Conservation (phyloP, 2,329 filamentous ascomycete genomes). For the Talaromyces sp. region DNA sequence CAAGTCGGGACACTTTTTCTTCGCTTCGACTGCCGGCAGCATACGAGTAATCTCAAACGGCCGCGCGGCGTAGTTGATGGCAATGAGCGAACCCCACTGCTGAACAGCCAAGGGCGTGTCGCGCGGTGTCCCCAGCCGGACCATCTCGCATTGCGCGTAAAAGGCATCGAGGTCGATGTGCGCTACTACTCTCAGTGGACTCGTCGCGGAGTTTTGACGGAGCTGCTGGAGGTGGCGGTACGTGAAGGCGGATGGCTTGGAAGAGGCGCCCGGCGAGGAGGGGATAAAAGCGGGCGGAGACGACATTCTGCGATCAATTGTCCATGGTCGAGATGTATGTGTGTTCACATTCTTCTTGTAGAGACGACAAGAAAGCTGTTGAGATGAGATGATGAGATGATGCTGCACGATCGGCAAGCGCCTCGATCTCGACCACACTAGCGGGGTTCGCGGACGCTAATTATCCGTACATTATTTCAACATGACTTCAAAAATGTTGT, state of each 20-base stretch:
- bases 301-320: constrained; percentile 38
- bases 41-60: constrained; percentile 74
- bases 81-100: constrained; percentile 93
- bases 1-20: constrained; percentile 78
- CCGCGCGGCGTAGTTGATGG: constrained; percentile 90
- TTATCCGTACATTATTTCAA: neutral
- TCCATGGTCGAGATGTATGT: neutral
- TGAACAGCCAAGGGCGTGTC: constrained; percentile 84
- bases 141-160: constrained; percentile 94
- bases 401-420: neutral
- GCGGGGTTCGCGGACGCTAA: neutral
- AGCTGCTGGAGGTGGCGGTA: constrained; percentile 78
- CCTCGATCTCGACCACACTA: neutral
- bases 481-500: no score
- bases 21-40: constrained; percentile 74
- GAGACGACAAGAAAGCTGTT: neutral
- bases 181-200: constrained; percentile 78
- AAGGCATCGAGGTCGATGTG: constrained; percentile 97
- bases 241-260: constrained; percentile 67
- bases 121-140: constrained; percentile 69
- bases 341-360: neutral
- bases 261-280: constrained; percentile 32
- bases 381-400: neutral
- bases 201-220: constrained; percentile 63
- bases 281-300: constrained; percentile 61